A percentile compares a stretch with the other conserved stretches of the same genome.
Evolutionary conservation across 1,284 basidiomycete genomes (phyloP).

Genomic region (Butyriboletus appendiculatus): DNA sequence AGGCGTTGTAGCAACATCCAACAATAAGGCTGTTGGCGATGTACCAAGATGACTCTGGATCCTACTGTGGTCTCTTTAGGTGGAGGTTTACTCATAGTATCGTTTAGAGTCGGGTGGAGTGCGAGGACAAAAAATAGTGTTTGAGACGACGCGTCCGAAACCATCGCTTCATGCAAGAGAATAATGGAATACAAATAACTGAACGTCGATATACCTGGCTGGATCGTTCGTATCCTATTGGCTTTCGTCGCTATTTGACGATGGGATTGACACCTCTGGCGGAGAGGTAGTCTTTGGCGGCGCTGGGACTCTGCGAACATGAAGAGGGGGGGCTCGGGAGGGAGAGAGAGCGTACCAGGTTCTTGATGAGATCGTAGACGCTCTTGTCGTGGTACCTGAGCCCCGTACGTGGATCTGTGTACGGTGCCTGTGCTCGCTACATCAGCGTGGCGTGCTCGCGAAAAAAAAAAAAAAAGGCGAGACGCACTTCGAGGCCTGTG

Average conservation of each 20-base stretch:
- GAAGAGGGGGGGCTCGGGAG: too few species aligned
- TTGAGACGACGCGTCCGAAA: too few species aligned
- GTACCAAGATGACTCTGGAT: too few species aligned
- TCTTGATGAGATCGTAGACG: conserved; percentile 81
- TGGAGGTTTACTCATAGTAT: too few species aligned
- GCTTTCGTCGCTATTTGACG: conserved; percentile 39
- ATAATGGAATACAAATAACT: not conserved
- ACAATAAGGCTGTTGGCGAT: too few species aligned
- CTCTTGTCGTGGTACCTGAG: conserved; percentile 86
- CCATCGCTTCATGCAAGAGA: not conserved
- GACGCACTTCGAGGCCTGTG: conserved; percentile 76
- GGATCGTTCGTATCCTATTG: not conserved
- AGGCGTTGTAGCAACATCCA: too few species aligned
- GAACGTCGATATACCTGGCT: not conserved
- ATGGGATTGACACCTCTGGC: conserved; percentile 54
- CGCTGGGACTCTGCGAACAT: conserved; percentile 43
- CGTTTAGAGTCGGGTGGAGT: too few species aligned
- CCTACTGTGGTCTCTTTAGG: too few species aligned
- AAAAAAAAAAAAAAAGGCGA: not conserved
- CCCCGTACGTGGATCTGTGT: conserved; percentile 82
- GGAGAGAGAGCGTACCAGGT: conserved; percentile 54
- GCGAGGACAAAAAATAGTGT: too few species aligned
- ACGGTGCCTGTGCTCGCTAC: conserved; percentile 60
- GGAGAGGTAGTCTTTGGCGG: conserved; percentile 50
- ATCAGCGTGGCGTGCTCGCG: not conserved